Evolutionary conservation across 345 rosid genomes (phyloP).

Genomic region (Dipteronia dyeriana): DNA sequence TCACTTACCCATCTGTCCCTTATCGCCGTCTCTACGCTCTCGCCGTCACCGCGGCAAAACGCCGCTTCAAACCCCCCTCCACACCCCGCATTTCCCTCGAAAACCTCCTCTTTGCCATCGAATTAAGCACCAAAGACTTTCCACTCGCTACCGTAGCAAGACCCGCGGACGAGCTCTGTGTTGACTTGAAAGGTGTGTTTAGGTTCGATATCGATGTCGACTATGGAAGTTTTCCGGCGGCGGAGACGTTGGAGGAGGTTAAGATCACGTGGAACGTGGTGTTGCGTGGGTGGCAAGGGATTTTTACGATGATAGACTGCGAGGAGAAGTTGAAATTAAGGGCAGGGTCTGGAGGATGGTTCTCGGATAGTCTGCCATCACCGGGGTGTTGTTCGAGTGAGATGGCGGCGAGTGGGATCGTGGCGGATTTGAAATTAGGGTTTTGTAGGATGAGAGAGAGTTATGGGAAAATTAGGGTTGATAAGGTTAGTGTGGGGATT

Average conservation of each 20-base stretch:
- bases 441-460: background rate
- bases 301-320: slow-evolving; percentile 46
- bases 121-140: slow-evolving; percentile 2
- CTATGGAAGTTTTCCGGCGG: background rate
- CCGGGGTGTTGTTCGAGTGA: slow-evolving; percentile 40
- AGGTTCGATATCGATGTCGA: slow-evolving; percentile 30
- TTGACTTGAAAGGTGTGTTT: slow-evolving; percentile 27
- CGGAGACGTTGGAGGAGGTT: slow-evolving; percentile 15
- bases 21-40: slow-evolving; percentile 38
- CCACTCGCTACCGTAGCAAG: slow-evolving; percentile 18
- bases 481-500: slow-evolving; percentile 41
- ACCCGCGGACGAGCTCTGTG: slow-evolving; percentile 6
- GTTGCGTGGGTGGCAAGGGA: slow-evolving; percentile 39
- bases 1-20: slow-evolving; percentile 27
- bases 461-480: slow-evolving; percentile 19
- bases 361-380: slow-evolving; percentile 49
- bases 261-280: slow-evolving; percentile 47
- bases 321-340: slow-evolving; percentile 22
- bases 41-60: slow-evolving; percentile 30
- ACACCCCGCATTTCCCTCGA: slow-evolving; percentile 39
- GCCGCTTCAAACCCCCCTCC: slow-evolving; percentile 28
- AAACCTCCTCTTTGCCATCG: slow-evolving; percentile 36
- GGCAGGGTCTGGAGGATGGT: slow-evolving; percentile 38
- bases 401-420: slow-evolving; percentile 27
- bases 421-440: slow-evolving; percentile 46